Base-by-base conservation (phyloP, 2,329 filamentous ascomycete genomes). In the Aspergillus amoenus region DNA sequence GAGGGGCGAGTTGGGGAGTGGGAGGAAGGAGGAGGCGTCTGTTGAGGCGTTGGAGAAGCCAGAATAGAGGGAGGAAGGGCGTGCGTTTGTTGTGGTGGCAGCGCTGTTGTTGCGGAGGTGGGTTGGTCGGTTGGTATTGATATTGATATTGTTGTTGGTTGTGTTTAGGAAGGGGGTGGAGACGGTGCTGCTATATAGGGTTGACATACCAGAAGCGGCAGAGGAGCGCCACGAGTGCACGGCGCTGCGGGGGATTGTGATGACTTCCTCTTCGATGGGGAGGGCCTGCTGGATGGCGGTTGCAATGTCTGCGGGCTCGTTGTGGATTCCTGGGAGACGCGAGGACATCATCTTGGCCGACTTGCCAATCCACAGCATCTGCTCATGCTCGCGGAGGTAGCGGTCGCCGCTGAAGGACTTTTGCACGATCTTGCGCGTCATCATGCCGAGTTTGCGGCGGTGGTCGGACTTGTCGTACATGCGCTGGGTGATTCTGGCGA, bases 401-500 rank as follows among this genome's bases (percentile, higher is more conserved):
- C 83, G 77, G 43, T 84, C 81, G 3, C 83, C 82, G 49, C 80
- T 80, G 68, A 86, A 86, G 12, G 79, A 82, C 61, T 83, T 83
- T 54, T 84, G 80, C 3, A 86, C 84, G 43, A 85, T 84, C 42
- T 76, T 75, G 21, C 84, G 79, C 1, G 81, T 82, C 71, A 81
- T 80, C 78, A 86, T 83, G 44, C 84, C 84, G 3, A 86, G 73
- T 59, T 81, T 80, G 61, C 81, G 77, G 32, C 84, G 80, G 61
- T 84, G 80, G 0, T 81, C 77, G 5, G 73, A 77, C 72, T 85
- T 85, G n/a, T 82, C 81, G 65, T 85, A 83, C 83, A 87, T 86
- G 37, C 84, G 78, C 45, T 74, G 71, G 1, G 81, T 82, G 62
- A 86, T 82, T 65, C 73, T 74, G 27, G 78, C 74, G 15, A 85